Percentiles rank a stretch among this genome's conserved stretches.
These are phyloP conservation scores for Boletus subparvulus DNA, from an alignment of 768 basidiomycete species.

Conservation along the genomic window DNA sequence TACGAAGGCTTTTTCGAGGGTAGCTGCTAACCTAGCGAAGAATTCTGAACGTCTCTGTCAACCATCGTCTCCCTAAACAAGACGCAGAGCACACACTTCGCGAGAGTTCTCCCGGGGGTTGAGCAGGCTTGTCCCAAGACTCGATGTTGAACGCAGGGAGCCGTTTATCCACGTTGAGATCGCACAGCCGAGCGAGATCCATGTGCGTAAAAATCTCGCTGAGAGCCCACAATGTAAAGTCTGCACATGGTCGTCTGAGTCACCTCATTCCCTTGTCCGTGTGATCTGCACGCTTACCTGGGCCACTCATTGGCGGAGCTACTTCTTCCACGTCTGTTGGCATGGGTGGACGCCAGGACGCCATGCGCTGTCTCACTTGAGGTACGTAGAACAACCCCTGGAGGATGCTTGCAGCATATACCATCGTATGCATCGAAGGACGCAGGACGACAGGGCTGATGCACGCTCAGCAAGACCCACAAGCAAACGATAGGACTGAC, in stretches of 20 bases:
- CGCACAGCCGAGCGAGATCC: slow-evolving; percentile 60
- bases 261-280: background rate
- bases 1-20: slow-evolving; percentile 47
- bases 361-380: slow-evolving; percentile 54
- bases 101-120: slow-evolving; percentile 44
- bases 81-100: slow-evolving; percentile 31
- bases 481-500: slow-evolving; percentile 38
- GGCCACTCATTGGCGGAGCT: slow-evolving; percentile 31
- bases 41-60: slow-evolving; percentile 42
- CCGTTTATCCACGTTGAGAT: slow-evolving; percentile 53
- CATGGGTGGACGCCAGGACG: slow-evolving; percentile 36
- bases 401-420: slow-evolving; percentile 60
- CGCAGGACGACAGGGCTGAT: slow-evolving; percentile 71
- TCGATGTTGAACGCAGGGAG: slow-evolving; percentile 47
- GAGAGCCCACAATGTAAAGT: slow-evolving; percentile 51
- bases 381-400: slow-evolving; percentile 63
- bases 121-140: slow-evolving; percentile 36
- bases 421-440: slow-evolving; percentile 47
- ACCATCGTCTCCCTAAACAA: slow-evolving; percentile 5
- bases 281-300: slow-evolving; percentile 35
- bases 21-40: slow-evolving; percentile 40
- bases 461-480: slow-evolving; percentile 1
- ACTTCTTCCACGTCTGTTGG: slow-evolving; percentile 17
- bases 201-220: slow-evolving; percentile 69
- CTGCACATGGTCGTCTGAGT: slow-evolving; percentile 31